phyloP scores from a whole-genome alignment of 305 asterid genomes.

The Striga hermonthica region DNA sequence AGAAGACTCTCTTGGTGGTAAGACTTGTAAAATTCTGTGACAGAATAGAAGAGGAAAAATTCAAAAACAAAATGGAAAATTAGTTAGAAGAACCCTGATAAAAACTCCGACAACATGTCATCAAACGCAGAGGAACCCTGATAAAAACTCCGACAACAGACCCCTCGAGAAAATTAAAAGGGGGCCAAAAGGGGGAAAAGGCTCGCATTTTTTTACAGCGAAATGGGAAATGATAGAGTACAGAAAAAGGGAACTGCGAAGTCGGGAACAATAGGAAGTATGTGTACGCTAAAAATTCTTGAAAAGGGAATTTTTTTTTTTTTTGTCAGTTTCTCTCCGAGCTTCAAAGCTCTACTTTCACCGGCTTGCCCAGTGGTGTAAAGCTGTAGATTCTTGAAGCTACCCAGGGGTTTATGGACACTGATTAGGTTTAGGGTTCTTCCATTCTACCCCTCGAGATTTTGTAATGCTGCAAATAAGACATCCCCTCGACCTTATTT shows the following conservation, averaged over 20 bases:
- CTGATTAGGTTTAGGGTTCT: too few relatives aligned
- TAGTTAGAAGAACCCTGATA: too few relatives aligned
- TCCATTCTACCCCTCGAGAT: too few relatives aligned
- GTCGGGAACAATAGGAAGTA: conserved; percentile 10
- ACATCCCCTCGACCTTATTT: too few relatives aligned
- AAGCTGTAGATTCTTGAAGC: not conserved
- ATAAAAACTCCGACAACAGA: not conserved
- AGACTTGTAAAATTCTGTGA: conserved; percentile 26
- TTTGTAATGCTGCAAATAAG: too few relatives aligned
- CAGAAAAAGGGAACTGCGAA: not conserved
- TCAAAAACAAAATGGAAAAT: not conserved
- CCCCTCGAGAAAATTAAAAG: conserved; percentile 1
- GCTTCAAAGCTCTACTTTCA: not conserved
- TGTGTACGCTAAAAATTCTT: conserved; percentile 1
- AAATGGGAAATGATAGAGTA: not conserved
- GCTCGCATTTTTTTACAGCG: not conserved
- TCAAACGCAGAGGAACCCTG: conserved; percentile 13
- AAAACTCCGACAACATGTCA: not conserved
- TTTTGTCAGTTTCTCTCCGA: not conserved
- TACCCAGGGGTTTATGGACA: too few relatives aligned
- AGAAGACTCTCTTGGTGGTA: conserved; percentile 7
- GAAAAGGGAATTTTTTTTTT: not conserved
- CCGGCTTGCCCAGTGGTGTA: conserved; percentile 10
- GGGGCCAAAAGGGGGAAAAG: not conserved
- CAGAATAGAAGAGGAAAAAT: conserved; percentile 19